Evolutionary conservation across 208 protist genomes (phyloP).

Genomic region (Crithidia sp.): DNA sequence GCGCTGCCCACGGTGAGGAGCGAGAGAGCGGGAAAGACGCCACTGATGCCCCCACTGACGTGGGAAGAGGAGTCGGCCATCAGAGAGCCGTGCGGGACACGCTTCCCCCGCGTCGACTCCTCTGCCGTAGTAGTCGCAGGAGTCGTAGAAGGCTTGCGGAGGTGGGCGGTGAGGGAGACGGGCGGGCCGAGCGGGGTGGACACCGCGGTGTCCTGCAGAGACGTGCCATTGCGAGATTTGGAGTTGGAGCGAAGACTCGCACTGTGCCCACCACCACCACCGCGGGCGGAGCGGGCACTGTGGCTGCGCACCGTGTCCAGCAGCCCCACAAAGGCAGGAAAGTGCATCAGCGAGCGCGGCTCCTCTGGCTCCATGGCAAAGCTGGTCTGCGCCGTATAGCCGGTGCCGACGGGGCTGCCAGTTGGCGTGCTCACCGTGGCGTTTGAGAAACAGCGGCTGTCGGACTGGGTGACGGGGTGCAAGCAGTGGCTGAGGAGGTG

Average conservation of each 20-base stretch:
- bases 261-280: not conserved
- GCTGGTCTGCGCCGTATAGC: not conserved
- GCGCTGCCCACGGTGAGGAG: not conserved
- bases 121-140: not conserved
- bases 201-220: not conserved
- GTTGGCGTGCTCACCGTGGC: not conserved
- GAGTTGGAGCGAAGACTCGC: not conserved
- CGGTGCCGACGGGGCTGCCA: not conserved
- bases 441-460: not conserved
- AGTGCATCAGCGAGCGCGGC: not conserved
- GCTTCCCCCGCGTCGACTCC: not conserved
- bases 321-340: slow-evolving; percentile 1
- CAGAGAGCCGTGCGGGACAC: not conserved
- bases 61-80: not conserved
- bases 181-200: not conserved
- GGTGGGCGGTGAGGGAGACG: not conserved
- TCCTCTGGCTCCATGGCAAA: not conserved
- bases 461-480: not conserved
- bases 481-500: not conserved
- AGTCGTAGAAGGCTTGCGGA: not conserved
- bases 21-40: slow-evolving; percentile 2
- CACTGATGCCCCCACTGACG: slow-evolving; percentile 10
- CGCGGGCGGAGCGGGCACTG: not conserved
- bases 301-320: not conserved
- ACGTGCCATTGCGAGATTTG: not conserved